Conservation (phyloP, 2,329 filamentous ascomycete genomes). For the Calonectria honghensis region DNA sequence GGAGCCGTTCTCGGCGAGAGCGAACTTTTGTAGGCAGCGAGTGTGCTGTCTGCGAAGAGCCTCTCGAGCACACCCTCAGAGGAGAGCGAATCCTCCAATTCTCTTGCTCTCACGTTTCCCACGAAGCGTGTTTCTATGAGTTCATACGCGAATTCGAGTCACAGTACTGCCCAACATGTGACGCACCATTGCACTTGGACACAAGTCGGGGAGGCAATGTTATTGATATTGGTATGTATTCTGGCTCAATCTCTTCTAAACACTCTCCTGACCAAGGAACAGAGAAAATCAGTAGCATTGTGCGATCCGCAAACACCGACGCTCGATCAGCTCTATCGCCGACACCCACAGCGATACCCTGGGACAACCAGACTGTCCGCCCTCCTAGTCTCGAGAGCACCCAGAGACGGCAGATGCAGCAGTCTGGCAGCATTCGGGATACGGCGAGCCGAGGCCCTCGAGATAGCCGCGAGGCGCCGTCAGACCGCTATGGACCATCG, state of each 20-base stretch:
- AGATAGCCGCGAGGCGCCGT: slow-evolving; percentile 70
- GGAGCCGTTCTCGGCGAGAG: slow-evolving; percentile 87
- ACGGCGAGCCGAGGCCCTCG: slow-evolving; percentile 62
- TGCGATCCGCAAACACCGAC: slow-evolving; percentile 85
- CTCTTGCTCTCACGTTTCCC: slow-evolving; percentile 96
- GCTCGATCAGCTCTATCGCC: slow-evolving; percentile 71
- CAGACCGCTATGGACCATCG: slow-evolving; percentile 67
- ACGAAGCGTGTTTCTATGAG: slow-evolving; percentile 99
- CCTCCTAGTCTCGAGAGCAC: slow-evolving; percentile 70
- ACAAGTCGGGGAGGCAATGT: slow-evolving; percentile 95
- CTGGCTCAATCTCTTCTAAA: slow-evolving; percentile 48
- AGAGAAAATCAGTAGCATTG: slow-evolving; percentile 97
- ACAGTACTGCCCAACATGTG: slow-evolving; percentile 94
- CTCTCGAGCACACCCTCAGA: slow-evolving; percentile 93
- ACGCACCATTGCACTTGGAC: slow-evolving; percentile 92
- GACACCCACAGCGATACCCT: slow-evolving; percentile 77
- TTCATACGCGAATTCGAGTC: slow-evolving; percentile 96
- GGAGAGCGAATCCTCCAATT: slow-evolving; percentile 97
- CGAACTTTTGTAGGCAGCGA: slow-evolving; percentile 96
- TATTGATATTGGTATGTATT: slow-evolving; percentile 84
- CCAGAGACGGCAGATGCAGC: slow-evolving; percentile 58
- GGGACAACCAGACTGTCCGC: slow-evolving; percentile 78
- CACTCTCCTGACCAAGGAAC: slow-evolving; percentile 53
- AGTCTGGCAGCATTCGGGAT: slow-evolving; percentile 49
- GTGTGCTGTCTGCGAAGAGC: slow-evolving; percentile 97